Percentiles rank a stretch among this genome's conserved stretches.
These are phyloP conservation scores for Triadica sebifera DNA, from an alignment of 345 rosid species.

Conservation along the genomic window DNA sequence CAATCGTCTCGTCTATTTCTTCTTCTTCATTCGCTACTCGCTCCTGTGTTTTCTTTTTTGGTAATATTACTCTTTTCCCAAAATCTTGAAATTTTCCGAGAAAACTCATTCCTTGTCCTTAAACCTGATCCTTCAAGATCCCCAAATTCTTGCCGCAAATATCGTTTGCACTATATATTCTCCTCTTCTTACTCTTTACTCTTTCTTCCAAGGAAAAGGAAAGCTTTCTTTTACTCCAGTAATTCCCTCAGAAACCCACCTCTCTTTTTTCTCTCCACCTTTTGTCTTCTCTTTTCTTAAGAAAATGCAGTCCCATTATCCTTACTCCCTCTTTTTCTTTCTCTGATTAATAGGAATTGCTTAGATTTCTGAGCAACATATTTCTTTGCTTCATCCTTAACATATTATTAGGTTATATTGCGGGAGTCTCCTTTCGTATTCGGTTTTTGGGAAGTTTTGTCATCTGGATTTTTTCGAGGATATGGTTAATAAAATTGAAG, in stretches of 20 bases:
- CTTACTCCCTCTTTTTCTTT: not conserved
- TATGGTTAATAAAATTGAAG: constrained; percentile 20
- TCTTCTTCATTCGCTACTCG: too few relatives aligned
- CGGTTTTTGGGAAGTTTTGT: not conserved
- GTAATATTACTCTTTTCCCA: constrained; percentile 14
- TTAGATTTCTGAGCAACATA: constrained; percentile 24
- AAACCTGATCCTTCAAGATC: constrained; percentile 22
- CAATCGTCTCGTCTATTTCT: too few relatives aligned
- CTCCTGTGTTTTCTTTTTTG: not conserved
- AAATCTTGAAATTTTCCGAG: constrained; percentile 28
- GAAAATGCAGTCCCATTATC: constrained; percentile 27
- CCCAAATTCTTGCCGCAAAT: constrained; percentile 30
- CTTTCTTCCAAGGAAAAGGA: constrained; percentile 1
- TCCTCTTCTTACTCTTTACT: not conserved
- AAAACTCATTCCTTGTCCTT: constrained; percentile 28
- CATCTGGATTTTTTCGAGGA: constrained; percentile 14
- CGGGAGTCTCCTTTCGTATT: not conserved
- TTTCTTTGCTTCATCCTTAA: constrained; percentile 6
- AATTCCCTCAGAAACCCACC: constrained; percentile 4
- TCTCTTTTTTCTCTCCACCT: not conserved
- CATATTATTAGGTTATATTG: not conserved
- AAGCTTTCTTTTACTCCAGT: constrained; percentile 1
- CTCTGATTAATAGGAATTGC: constrained; percentile 25
- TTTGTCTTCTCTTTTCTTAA: constrained; percentile 11
- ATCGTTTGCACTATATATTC: constrained; percentile 20